Percentiles rank a stretch among this genome's conserved stretches.
Conservation (phyloP, 2,329 filamentous ascomycete genomes). For the Diplodia intermedia region DNA sequence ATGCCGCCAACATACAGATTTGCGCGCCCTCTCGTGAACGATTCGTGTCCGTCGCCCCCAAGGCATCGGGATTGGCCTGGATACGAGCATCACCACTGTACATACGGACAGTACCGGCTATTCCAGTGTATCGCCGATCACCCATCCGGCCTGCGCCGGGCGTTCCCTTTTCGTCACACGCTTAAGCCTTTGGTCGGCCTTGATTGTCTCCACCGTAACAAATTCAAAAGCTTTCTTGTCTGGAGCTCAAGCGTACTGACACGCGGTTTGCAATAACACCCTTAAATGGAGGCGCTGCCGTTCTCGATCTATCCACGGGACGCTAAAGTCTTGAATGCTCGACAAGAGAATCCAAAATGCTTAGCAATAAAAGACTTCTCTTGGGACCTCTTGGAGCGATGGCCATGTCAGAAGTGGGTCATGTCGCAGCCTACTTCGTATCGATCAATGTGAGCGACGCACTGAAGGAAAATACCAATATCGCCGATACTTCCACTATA, state of each 20-base stretch:
- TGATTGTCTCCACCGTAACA: too few species aligned
- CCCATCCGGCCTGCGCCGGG: background rate
- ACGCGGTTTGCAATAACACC: too few species aligned
- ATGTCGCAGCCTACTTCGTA: background rate
- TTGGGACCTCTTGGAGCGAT: background rate
- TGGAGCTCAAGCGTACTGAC: too few species aligned
- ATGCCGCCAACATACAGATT: background rate
- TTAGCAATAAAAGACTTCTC: background rate
- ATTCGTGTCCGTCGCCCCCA: background rate
- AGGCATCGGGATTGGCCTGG: background rate
- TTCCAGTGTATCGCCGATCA: background rate
- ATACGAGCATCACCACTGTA: background rate
- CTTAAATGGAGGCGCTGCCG: too few species aligned
- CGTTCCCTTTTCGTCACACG: background rate
- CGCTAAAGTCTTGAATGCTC: too few species aligned
- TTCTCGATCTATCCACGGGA: too few species aligned
- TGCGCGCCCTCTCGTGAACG: background rate
- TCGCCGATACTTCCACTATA: background rate
- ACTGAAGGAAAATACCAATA: background rate
- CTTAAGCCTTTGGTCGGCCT: too few species aligned
- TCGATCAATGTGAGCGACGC: background rate
- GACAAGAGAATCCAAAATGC: too few species aligned
- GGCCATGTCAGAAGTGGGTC: background rate
- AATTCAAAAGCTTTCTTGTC: too few species aligned
- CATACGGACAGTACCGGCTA: too few species aligned